A percentile compares a stretch with the other conserved stretches of the same genome.
Conservation (phyloP, 2,329 filamentous ascomycete genomes). For the Shiraia sp. region DNA sequence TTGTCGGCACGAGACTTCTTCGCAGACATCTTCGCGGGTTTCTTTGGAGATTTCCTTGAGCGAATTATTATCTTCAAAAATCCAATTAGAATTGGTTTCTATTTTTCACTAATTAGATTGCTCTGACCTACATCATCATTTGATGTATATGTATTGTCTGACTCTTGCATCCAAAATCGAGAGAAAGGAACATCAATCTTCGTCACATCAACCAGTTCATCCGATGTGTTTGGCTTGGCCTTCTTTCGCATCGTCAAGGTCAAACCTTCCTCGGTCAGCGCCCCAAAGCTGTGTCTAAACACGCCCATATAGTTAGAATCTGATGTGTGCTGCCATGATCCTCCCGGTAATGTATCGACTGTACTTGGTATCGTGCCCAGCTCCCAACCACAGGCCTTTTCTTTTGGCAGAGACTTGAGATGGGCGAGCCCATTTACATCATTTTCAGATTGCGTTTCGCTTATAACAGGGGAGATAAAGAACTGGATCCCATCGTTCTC, state of each 20-base stretch:
- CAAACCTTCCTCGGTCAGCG: constrained; percentile 61
- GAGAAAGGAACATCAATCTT: constrained; percentile 57
- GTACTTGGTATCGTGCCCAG: constrained; percentile 53
- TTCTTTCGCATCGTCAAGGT: constrained; percentile 20
- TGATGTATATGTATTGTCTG: not conserved
- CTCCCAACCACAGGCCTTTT: constrained; percentile 25
- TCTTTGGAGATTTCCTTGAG: no score
- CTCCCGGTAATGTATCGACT: constrained; percentile 42
- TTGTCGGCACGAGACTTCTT: no score
- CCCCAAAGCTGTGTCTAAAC: constrained; percentile 60
- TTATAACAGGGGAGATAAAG: constrained; percentile 27
- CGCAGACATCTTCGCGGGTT: no score
- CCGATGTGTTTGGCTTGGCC: not conserved
- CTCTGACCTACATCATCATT: constrained; percentile 13
- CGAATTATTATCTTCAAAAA: no score
- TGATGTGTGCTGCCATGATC: constrained; percentile 21
- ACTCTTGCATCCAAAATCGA: constrained; percentile 28
- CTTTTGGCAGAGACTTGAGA: not conserved
- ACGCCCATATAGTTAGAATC: constrained; percentile 18
- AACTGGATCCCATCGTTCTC: constrained; percentile 64
- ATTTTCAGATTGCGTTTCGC: not conserved
- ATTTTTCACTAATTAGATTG: no score
- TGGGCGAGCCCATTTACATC: constrained; percentile 1
- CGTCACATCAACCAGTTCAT: constrained; percentile 30
- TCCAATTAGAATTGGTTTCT: no score